These are phyloP conservation scores for Globisporangium nodosum DNA, from an alignment of 352 stramenopile species.

Conservation along the genomic window DNA sequence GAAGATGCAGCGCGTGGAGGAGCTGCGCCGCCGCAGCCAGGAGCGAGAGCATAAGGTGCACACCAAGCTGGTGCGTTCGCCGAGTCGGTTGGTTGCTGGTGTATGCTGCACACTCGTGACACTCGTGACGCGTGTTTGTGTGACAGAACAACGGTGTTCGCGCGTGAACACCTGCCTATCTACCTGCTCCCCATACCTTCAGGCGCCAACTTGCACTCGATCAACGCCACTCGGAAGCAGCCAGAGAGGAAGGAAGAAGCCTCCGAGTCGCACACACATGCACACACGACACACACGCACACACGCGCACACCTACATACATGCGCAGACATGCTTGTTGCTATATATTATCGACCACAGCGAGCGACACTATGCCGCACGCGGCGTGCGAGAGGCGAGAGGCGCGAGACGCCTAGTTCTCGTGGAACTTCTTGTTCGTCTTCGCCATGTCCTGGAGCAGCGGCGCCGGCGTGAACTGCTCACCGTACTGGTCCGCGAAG, in stretches of 20 bases:
- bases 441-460: constrained; percentile 97
- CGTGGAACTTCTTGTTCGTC: constrained; percentile 97
- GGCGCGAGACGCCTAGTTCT: constrained; percentile 30
- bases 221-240: neutral
- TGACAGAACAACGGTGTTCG: constrained; percentile 2
- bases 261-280: neutral
- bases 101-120: neutral
- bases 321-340: neutral
- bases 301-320: neutral
- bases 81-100: neutral
- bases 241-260: neutral
- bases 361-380: neutral
- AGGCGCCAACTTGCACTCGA: neutral
- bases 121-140: neutral
- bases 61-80: constrained; percentile 31
- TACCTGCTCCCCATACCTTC: neutral
- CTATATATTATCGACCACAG: neutral
- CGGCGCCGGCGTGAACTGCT: constrained; percentile 95
- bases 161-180: neutral
- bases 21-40: constrained; percentile 57
- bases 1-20: constrained; percentile 74
- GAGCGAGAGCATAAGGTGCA: constrained; percentile 58
- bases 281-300: neutral
- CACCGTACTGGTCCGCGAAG: constrained; percentile 93
- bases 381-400: no score